These are phyloP conservation scores for Pythium pyrilobum DNA, from an alignment of 352 stramenopile species.

Conservation along the genomic window DNA sequence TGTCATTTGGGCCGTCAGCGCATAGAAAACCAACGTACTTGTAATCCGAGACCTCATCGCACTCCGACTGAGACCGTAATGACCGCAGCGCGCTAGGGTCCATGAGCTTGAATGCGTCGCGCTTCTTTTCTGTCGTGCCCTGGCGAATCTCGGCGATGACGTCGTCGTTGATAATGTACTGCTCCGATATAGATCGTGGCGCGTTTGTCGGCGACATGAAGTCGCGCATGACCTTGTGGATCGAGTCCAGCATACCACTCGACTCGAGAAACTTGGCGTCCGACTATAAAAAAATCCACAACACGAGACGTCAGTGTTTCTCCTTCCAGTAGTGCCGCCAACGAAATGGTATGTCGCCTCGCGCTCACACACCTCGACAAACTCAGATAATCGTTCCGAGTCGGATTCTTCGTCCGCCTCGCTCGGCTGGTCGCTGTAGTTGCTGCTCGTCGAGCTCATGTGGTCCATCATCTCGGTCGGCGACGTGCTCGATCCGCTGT, in stretches of 20 bases:
- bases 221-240: slow-evolving; percentile 75
- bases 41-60: slow-evolving; percentile 19
- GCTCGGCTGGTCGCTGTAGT: slow-evolving; percentile 22
- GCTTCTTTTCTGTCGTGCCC: slow-evolving; percentile 15
- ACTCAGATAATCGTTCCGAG: slow-evolving; percentile 57
- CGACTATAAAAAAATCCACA: slow-evolving; percentile 25
- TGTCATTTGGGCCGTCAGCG: not conserved
- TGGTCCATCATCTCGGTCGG: slow-evolving; percentile 27
- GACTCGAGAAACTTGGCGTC: slow-evolving; percentile 71
- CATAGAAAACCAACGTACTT: slow-evolving; percentile 11
- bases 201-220: slow-evolving; percentile 28
- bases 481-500: slow-evolving; percentile 13
- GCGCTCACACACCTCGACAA: slow-evolving; percentile 48
- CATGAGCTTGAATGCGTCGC: slow-evolving; percentile 19
- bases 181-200: slow-evolving; percentile 27
- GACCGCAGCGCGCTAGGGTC: slow-evolving; percentile 16
- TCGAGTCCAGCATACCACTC: slow-evolving; percentile 73
- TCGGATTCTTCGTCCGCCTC: slow-evolving; percentile 16
- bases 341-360: not conserved
- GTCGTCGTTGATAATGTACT: slow-evolving; percentile 66
- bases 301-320: not conserved
- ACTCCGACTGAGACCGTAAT: slow-evolving; percentile 16
- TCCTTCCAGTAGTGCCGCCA: too few relatives aligned
- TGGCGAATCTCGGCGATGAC: slow-evolving; percentile 63
- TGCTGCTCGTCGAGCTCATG: slow-evolving; percentile 15